Evolutionary conservation across 768 basidiomycete genomes (phyloP).

Genomic region (Mycena capillaripes): DNA sequence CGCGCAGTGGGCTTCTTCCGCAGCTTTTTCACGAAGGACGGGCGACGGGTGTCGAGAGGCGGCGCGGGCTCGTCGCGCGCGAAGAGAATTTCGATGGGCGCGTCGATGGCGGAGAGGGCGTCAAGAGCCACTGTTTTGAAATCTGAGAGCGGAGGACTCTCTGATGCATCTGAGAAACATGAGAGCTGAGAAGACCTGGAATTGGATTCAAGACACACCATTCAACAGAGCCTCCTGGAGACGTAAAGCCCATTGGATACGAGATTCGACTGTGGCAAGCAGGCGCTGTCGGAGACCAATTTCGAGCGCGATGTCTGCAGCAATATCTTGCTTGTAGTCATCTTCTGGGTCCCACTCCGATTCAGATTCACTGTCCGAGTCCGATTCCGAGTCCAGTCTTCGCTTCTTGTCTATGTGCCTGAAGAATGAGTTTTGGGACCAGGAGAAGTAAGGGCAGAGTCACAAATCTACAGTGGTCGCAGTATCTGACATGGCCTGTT

Average conservation of each 20-base stretch:
- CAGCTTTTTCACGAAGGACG: constrained; percentile 25
- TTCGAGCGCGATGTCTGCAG: constrained; percentile 60
- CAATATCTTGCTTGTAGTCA: constrained; percentile 30
- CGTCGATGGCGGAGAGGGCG: constrained; percentile 56
- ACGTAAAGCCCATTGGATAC: constrained; percentile 64
- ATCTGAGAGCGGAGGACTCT: constrained; percentile 42
- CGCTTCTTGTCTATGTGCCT: constrained; percentile 33
- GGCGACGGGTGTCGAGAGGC: constrained; percentile 37
- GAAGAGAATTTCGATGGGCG: constrained; percentile 54
- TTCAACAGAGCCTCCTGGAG: constrained; percentile 55
- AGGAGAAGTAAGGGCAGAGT: background rate
- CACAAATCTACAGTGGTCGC: constrained; percentile 8
- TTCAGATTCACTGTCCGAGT: constrained; percentile 14
- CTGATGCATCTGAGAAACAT: constrained; percentile 24
- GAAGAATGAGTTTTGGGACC: constrained; percentile 10
- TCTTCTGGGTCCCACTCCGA: constrained; percentile 26
- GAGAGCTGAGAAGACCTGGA: background rate
- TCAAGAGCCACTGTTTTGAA: constrained; percentile 58
- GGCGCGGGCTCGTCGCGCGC: constrained; percentile 44
- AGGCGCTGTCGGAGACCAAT: constrained; percentile 60
- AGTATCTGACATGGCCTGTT: background rate
- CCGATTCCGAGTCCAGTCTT: constrained; percentile 23
- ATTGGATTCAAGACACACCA: constrained; percentile 39
- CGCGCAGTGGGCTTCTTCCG: constrained; percentile 41
- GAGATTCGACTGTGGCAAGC: constrained; percentile 55